Evolutionary conservation across 2,329 filamentous ascomycete genomes (phyloP).

Genomic region (Ophiostoma ips): DNA sequence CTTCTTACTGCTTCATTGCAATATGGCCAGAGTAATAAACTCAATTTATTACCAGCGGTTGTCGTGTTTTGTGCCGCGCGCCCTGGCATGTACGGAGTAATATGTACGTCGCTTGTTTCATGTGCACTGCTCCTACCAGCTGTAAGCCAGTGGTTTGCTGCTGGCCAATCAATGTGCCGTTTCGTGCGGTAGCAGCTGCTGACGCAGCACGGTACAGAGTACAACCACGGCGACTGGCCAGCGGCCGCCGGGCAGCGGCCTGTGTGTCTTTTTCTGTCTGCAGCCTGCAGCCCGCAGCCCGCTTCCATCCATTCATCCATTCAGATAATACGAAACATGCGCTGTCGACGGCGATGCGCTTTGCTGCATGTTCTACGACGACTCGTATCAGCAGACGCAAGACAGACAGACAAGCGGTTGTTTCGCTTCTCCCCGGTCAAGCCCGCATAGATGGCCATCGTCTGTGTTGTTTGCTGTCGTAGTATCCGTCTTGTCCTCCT

Average conservation of each 20-base stretch:
- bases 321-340: conserved; percentile 14
- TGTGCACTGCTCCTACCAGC: conserved; percentile 14
- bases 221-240: not conserved
- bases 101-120: conserved; percentile 24
- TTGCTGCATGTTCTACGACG: conserved; percentile 27
- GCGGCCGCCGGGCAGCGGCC: not conserved
- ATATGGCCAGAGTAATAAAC: no score
- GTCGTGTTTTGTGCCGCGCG: no score
- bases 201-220: no score
- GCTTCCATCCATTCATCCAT: no score
- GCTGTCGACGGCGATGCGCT: conserved; percentile 14
- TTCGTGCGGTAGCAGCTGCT: not conserved
- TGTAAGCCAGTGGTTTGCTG: not conserved
- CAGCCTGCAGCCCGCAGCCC: conserved; percentile 9
- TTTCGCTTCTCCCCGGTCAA: conserved; percentile 1
- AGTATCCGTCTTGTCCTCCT: not conserved
- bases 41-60: no score
- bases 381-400: conserved; percentile 28
- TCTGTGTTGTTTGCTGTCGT: not conserved
- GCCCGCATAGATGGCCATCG: not conserved
- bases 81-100: no score
- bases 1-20: no score
- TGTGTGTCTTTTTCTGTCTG: no score
- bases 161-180: conserved; percentile 9
- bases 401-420: conserved; percentile 15